phyloP scores from a whole-genome alignment of 2,329 filamentous ascomycete genomes.

The Piedraia hortae region DNA sequence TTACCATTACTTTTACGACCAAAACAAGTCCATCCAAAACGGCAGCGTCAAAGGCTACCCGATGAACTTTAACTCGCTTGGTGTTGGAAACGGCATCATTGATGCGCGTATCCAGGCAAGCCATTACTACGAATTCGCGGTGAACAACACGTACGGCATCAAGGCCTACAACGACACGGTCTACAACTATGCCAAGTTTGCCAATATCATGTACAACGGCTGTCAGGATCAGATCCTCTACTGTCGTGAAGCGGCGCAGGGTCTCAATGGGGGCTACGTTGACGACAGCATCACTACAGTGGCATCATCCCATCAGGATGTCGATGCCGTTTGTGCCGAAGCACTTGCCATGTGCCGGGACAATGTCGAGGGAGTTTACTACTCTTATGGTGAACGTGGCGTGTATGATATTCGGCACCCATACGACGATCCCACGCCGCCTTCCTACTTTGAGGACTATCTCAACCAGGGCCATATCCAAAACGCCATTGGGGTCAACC shows the following conservation, averaged over 20 bases:
- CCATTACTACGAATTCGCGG: conserved; percentile 14
- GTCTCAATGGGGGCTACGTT: conserved; percentile 24
- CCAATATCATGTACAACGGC: conserved; percentile 21
- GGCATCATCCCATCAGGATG: too few species aligned
- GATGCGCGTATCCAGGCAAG: conserved; percentile 23
- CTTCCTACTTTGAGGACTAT: conserved; percentile 25
- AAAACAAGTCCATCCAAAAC: conserved; percentile 27
- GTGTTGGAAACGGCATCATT: conserved; percentile 30
- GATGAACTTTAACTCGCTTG: conserved; percentile 21
- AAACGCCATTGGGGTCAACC: conserved; percentile 27
- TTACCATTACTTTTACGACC: conserved; percentile 28
- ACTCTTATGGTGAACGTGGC: conserved; percentile 18
- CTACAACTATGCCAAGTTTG: conserved; percentile 12
- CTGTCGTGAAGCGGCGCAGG: conserved; percentile 21
- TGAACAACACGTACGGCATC: conserved; percentile 32
- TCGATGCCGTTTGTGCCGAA: conserved; percentile 7
- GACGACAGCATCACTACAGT: conserved; percentile 15
- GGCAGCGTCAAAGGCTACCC: conserved; percentile 16
- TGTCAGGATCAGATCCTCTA: conserved; percentile 26
- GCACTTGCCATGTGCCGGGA: conserved; percentile 15
- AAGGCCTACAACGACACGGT: conserved; percentile 23
- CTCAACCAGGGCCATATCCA: conserved; percentile 31
- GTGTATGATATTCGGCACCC: conserved; percentile 28
- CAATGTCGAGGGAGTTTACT: conserved; percentile 20
- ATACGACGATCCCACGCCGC: conserved; percentile 16